A percentile compares a stretch with the other conserved stretches of the same genome.
phyloP scores from a whole-genome alignment of 768 basidiomycete genomes.

The Pisolithus sp. region DNA sequence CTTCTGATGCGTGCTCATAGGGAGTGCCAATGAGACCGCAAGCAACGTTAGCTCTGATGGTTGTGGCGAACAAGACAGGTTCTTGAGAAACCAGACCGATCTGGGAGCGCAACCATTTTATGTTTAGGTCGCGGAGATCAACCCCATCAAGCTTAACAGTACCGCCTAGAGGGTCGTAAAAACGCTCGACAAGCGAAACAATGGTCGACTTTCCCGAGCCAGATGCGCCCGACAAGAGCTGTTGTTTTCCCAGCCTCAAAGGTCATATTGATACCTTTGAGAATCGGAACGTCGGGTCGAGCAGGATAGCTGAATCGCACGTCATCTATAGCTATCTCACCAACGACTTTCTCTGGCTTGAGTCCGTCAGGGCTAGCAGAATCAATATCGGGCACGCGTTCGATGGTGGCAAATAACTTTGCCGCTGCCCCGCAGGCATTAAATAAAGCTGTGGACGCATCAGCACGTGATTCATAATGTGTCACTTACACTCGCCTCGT shows the following conservation, averaged over 20 bases:
- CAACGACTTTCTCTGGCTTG: slow-evolving; percentile 60
- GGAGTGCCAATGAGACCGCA: slow-evolving; percentile 77
- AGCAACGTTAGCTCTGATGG: slow-evolving; percentile 76
- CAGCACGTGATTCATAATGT: background rate
- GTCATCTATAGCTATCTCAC: slow-evolving; percentile 67
- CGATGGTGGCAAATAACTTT: slow-evolving; percentile 83
- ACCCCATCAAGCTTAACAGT: slow-evolving; percentile 67
- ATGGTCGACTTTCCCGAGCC: slow-evolving; percentile 77
- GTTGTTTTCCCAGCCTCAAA: slow-evolving; percentile 76
- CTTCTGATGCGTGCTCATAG: slow-evolving; percentile 59
- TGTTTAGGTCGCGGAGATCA: slow-evolving; percentile 67
- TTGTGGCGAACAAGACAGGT: slow-evolving; percentile 79
- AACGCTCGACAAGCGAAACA: slow-evolving; percentile 76
- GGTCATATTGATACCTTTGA: slow-evolving; percentile 58
- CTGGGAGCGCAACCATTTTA: slow-evolving; percentile 81
- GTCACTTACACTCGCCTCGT: slow-evolving; percentile 44
- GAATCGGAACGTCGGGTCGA: slow-evolving; percentile 68
- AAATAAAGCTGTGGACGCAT: slow-evolving; percentile 50
- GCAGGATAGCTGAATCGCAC: slow-evolving; percentile 85
- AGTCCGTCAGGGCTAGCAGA: slow-evolving; percentile 61
- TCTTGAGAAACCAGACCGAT: slow-evolving; percentile 89
- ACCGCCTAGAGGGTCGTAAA: slow-evolving; percentile 77
- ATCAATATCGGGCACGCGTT: slow-evolving; percentile 82
- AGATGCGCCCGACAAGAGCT: slow-evolving; percentile 72
- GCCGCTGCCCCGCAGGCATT: slow-evolving; percentile 80